phyloP scores from a whole-genome alignment of 768 basidiomycete species.

The Tylopilus intermedius region DNA sequence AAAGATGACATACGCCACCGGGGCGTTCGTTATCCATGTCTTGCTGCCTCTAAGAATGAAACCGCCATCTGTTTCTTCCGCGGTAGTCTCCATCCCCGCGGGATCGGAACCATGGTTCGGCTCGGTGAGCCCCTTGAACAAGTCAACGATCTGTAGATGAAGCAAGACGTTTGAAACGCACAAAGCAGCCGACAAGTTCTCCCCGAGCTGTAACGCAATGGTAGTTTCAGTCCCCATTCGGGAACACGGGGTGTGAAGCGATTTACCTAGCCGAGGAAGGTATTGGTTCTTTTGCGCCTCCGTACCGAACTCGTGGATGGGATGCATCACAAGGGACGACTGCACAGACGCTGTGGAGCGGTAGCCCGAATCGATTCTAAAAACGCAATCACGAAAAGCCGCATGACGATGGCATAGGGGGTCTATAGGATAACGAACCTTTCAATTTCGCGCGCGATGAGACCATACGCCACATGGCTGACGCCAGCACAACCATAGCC shows the following conservation, averaged over 20 bases:
- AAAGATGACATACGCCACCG: conserved; percentile 63
- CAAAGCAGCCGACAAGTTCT: conserved; percentile 89
- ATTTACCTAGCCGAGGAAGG: conserved; percentile 72
- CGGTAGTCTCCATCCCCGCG: conserved; percentile 94
- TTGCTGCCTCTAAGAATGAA: conserved; percentile 88
- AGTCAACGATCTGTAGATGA: background rate
- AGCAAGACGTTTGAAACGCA: conserved; percentile 36
- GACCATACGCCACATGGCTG: conserved; percentile 87
- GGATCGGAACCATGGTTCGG: conserved; percentile 97
- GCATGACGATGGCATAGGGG: background rate
- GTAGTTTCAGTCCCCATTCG: conserved; percentile 5
- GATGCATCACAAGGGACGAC: conserved; percentile 95
- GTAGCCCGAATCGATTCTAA: conserved; percentile 92
- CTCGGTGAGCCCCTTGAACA: conserved; percentile 80
- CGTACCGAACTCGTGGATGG: conserved; percentile 82
- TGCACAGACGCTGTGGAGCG: conserved; percentile 94
- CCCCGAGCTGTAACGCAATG: conserved; percentile 55
- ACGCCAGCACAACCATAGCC: conserved; percentile 94
- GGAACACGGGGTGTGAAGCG: background rate
- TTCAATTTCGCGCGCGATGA: conserved; percentile 92
- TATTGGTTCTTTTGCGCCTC: conserved; percentile 89
- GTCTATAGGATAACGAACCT: conserved; percentile 41
- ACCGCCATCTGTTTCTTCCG: conserved; percentile 78
- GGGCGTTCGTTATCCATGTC: conserved; percentile 96
- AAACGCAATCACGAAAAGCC: background rate